These are phyloP conservation scores for Coemansia sp. DNA, from an alignment of 192 early-diverging fungal genomes.

Conservation along the genomic window DNA sequence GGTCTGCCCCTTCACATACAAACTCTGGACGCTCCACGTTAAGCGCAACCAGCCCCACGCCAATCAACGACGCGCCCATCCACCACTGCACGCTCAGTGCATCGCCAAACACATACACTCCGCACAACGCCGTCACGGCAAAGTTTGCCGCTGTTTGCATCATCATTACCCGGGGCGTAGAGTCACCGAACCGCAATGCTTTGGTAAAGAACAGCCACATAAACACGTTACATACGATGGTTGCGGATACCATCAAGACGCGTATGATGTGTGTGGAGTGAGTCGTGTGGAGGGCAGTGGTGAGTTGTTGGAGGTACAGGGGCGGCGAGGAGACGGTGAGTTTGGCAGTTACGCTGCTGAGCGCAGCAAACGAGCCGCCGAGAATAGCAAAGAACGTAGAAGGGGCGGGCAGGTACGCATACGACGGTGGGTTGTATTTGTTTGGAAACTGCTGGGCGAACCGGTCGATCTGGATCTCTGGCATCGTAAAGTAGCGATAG, in stretches of 20 bases:
- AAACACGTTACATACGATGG: conserved; percentile 70
- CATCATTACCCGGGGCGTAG: conserved; percentile 74
- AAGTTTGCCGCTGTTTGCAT: conserved; percentile 81
- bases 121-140: conserved; percentile 68
- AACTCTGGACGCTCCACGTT: conserved; percentile 21
- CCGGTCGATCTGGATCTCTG: conserved; percentile 37
- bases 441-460: conserved; percentile 23
- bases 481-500: conserved; percentile 14
- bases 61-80: conserved; percentile 76
- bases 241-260: conserved; percentile 56
- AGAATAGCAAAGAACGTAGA: conserved; percentile 47
- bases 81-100: conserved; percentile 77
- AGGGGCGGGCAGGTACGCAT: conserved; percentile 16
- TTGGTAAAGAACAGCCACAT: conserved; percentile 93
- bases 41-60: conserved; percentile 32
- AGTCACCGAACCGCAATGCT: conserved; percentile 70
- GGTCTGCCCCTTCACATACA: conserved; percentile 16
- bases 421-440: conserved; percentile 23
- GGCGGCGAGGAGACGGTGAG: conserved; percentile 53
- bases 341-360: conserved; percentile 82
- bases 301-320: not conserved
- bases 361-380: conserved; percentile 72
- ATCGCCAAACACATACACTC: conserved; percentile 74
- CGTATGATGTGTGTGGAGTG: conserved; percentile 33
- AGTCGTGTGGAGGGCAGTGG: conserved; percentile 23